These are phyloP conservation scores for Datisca glomerata DNA, from an alignment of 306 rosid genomes.

Conservation along the genomic window DNA sequence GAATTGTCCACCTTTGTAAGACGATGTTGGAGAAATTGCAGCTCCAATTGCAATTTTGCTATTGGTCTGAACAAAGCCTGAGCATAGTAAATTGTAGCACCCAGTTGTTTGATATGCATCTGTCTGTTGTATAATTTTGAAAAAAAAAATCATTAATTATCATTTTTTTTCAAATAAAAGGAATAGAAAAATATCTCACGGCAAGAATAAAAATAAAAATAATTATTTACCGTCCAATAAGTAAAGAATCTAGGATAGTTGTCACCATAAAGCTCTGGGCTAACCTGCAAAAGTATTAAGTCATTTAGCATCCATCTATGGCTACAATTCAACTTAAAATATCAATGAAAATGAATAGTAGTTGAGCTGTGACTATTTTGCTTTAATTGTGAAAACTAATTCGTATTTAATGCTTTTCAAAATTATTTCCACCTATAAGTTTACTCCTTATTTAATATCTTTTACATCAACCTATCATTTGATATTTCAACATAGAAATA, in stretches of 20 bases:
- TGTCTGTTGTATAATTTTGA: background rate
- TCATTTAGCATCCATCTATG: conserved; percentile 3
- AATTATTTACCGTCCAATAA: conserved; percentile 12
- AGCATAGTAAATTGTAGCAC: conserved; percentile 17
- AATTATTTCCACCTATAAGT: no score
- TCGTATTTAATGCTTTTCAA: no score
- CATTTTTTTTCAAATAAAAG: background rate
- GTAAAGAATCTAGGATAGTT: conserved; percentile 18
- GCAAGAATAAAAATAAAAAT: background rate
- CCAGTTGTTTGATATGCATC: conserved; percentile 19
- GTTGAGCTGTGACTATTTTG: background rate
- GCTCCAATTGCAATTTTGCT: no score
- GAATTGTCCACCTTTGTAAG: no score
- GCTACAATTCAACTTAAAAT: background rate
- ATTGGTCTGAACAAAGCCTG: no score
- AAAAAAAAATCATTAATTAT: no score
- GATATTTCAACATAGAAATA: no score
- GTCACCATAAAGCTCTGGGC: conserved; percentile 20
- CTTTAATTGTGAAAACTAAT: background rate
- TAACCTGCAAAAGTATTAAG: conserved; percentile 10
- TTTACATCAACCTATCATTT: no score
- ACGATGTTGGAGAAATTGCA: no score
- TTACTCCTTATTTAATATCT: no score
- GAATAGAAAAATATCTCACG: background rate
- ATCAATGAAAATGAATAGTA: background rate